phyloP scores from a whole-genome alignment of 2,329 filamentous ascomycete genomes.

The Mariannaea sp. region DNA sequence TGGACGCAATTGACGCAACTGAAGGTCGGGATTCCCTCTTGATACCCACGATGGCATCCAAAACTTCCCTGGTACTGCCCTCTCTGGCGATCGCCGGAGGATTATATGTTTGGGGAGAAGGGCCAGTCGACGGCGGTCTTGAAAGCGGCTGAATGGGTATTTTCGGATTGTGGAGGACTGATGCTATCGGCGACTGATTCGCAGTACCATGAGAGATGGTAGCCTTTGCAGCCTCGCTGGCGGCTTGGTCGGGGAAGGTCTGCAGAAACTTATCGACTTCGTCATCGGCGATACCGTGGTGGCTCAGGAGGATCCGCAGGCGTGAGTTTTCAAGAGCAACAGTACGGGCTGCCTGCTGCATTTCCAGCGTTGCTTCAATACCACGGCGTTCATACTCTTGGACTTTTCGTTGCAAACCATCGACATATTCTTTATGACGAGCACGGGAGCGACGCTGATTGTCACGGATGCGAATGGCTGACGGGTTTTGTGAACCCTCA shows the following conservation, averaged over 20 bases:
- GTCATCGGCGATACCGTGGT: constrained; percentile 45
- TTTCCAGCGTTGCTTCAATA: constrained; percentile 55
- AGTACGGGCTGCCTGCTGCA: constrained; percentile 57
- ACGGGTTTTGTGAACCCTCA: constrained; percentile 39
- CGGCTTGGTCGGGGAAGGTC: constrained; percentile 42
- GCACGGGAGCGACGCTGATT: constrained; percentile 60
- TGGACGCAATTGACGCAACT: constrained; percentile 8
- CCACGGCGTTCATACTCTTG: constrained; percentile 54
- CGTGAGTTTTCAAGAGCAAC: constrained; percentile 55
- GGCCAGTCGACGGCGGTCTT: constrained; percentile 27
- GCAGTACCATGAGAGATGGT: constrained; percentile 27
- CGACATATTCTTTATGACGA: constrained; percentile 55
- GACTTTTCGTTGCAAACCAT: constrained; percentile 52
- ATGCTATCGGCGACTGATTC: constrained; percentile 15
- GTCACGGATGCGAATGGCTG: constrained; percentile 50
- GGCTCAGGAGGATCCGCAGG: constrained; percentile 49
- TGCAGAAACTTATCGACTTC: constrained; percentile 49
- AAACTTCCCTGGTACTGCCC: constrained; percentile 34
- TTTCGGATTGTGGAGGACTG: constrained; percentile 25
- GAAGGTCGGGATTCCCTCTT: constrained; percentile 29
- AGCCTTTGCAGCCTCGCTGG: constrained; percentile 37
- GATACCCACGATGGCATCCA: constrained; percentile 37
- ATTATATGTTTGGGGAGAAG: constrained; percentile 20
- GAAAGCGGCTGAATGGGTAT: constrained; percentile 30
- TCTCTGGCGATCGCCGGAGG: constrained; percentile 23